These are phyloP conservation scores for Exophiala calicioides DNA, from an alignment of 2,329 filamentous ascomycete genomes.

Conservation along the genomic window DNA sequence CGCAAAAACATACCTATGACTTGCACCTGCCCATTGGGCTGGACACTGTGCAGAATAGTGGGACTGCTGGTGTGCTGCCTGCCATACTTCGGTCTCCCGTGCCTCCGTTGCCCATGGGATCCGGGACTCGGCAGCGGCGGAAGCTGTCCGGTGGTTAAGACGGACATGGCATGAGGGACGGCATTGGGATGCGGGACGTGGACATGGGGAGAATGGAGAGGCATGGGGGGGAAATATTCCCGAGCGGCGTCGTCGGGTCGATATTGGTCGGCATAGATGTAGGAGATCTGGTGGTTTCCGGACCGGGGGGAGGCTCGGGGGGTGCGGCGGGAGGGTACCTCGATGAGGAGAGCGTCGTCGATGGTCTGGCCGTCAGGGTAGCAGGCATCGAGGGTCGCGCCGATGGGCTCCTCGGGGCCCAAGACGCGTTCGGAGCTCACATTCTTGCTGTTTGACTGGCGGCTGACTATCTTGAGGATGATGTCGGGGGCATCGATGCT, in stretches of 20 bases:
- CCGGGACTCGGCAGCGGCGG: slow-evolving; percentile 82
- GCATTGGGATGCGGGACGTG: slow-evolving; percentile 38
- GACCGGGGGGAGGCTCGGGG: slow-evolving; percentile 75
- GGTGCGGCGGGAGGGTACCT: slow-evolving; percentile 74
- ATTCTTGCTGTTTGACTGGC: slow-evolving; percentile 54
- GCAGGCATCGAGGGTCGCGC: slow-evolving; percentile 73
- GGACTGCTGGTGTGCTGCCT: slow-evolving; percentile 81
- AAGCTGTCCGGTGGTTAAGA: slow-evolving; percentile 77
- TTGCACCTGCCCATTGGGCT: slow-evolving; percentile 35
- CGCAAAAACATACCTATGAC: slow-evolving; percentile 32
- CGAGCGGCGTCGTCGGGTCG: slow-evolving; percentile 68
- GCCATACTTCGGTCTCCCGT: slow-evolving; percentile 62
- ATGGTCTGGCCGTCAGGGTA: slow-evolving; percentile 85
- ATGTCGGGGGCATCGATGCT: slow-evolving; percentile 91
- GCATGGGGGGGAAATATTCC: slow-evolving; percentile 81
- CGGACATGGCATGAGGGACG: slow-evolving; percentile 68
- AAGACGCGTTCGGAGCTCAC: slow-evolving; percentile 65
- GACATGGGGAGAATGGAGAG: slow-evolving; percentile 47
- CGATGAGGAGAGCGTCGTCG: slow-evolving; percentile 87
- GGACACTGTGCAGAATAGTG: slow-evolving; percentile 62
- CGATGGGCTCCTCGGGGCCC: slow-evolving; percentile 83
- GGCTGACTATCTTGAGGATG: slow-evolving; percentile 72
- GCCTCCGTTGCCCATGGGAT: slow-evolving; percentile 59
- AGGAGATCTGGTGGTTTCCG: slow-evolving; percentile 52
- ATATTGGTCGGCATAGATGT: slow-evolving; percentile 61